These are phyloP conservation scores for Polychaeton citri DNA, from an alignment of 2,329 filamentous ascomycete genomes.

Conservation along the genomic window DNA sequence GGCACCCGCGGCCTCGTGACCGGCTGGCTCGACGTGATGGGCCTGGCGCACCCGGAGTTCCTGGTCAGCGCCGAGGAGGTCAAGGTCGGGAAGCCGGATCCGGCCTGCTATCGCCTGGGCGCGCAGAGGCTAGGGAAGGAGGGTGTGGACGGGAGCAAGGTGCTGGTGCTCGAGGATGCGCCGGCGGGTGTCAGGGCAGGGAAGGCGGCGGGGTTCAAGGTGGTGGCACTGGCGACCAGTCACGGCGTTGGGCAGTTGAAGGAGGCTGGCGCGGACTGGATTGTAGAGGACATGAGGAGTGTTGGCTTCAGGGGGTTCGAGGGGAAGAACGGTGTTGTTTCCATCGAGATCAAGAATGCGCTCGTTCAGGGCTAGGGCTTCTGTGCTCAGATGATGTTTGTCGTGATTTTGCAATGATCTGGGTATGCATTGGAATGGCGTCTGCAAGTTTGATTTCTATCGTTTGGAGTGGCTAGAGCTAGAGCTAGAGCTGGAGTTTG, in stretches of 20 bases:
- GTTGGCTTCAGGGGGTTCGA: slow-evolving; percentile 48
- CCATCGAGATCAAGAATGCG: slow-evolving; percentile 54
- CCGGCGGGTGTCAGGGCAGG: slow-evolving; percentile 74
- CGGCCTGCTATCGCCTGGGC: slow-evolving; percentile 35
- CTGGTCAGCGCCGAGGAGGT: slow-evolving; percentile 40
- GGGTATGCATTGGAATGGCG: no score
- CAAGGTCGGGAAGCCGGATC: slow-evolving; percentile 35
- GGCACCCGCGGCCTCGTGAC: slow-evolving; percentile 35
- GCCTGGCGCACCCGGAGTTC: slow-evolving; percentile 31
- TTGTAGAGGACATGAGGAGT: slow-evolving; percentile 66
- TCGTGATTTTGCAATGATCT: no score
- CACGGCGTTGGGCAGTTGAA: slow-evolving; percentile 60
- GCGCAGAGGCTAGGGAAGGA: slow-evolving; percentile 28
- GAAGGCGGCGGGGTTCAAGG: slow-evolving; percentile 73
- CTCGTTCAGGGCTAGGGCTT: no score
- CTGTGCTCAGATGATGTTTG: no score
- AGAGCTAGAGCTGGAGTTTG: no score
- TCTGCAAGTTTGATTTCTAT: no score
- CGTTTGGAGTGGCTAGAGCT: no score
- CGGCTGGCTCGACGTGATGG: slow-evolving; percentile 38
- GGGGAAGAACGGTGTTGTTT: slow-evolving; percentile 44
- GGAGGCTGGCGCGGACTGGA: slow-evolving; percentile 73
- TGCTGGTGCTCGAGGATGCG: slow-evolving; percentile 79
- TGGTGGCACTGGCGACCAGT: slow-evolving; percentile 74
- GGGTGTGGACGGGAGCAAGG: slow-evolving; percentile 17